A percentile compares a stretch with the other conserved stretches of the same genome.
Evolutionary conservation across 2,329 filamentous ascomycete species (phyloP).

Genomic region (Sclerotinia minor): DNA sequence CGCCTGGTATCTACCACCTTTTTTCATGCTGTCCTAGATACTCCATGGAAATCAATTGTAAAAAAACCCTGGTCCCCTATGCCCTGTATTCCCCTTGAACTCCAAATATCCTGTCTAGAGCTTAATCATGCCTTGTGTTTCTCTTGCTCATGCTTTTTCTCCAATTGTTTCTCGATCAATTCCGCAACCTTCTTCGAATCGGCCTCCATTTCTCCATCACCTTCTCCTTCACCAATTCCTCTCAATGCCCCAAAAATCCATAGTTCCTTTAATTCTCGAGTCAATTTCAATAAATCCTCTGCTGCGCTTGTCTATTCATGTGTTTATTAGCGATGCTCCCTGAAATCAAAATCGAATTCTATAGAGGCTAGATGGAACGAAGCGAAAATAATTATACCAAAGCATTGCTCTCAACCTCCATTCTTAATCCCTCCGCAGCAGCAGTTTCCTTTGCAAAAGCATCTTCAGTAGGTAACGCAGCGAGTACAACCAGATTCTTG

Average conservation of each 20-base stretch:
- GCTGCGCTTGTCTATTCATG: constrained; percentile 37
- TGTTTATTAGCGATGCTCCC: neutral
- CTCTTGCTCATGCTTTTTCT: constrained; percentile 24
- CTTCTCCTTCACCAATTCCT: constrained; percentile 47
- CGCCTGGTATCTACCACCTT: constrained; percentile 24
- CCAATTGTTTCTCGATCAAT: constrained; percentile 34
- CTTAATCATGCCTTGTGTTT: constrained; percentile 3
- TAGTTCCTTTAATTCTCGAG: constrained; percentile 51
- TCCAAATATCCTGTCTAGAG: neutral
- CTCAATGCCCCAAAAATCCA: constrained; percentile 52
- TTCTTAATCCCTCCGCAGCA: constrained; percentile 39
- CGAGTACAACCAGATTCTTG: constrained; percentile 45
- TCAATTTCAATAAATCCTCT: constrained; percentile 50
- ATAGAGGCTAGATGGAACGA: neutral
- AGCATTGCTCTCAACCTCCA: constrained; percentile 41
- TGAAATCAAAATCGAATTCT: neutral
- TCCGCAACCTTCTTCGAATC: constrained; percentile 43
- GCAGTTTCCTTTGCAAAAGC: constrained; percentile 39
- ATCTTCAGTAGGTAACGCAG: constrained; percentile 34
- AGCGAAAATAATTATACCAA: constrained; percentile 33
- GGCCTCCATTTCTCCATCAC: constrained; percentile 43
- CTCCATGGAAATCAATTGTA: neutral
- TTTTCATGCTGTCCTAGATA: neutral
- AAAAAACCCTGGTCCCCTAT: neutral
- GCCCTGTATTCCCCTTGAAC: neutral